These are phyloP conservation scores for Fragaria vesca DNA, from an alignment of 306 rosid species.

Conservation along the genomic window DNA sequence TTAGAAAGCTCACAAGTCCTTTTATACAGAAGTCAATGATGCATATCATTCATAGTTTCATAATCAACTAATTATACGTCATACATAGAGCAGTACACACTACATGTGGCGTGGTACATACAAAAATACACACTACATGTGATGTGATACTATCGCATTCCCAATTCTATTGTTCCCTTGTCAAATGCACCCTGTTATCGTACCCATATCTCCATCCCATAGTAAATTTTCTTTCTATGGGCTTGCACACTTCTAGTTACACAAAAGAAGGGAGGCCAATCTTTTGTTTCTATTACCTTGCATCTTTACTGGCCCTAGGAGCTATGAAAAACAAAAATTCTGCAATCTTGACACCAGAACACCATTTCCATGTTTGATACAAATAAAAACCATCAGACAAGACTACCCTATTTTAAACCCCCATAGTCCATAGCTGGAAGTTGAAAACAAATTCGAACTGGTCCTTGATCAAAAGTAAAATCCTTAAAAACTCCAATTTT, in stretches of 20 bases:
- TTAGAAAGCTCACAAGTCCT: too few relatives aligned
- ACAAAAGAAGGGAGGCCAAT: not conserved
- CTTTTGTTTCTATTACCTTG: not conserved
- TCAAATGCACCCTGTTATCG: not conserved
- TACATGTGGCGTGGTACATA: not conserved
- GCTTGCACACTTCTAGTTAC: not conserved
- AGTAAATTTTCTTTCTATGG: not conserved
- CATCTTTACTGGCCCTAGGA: not conserved
- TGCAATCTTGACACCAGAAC: not conserved
- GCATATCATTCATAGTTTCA: not conserved
- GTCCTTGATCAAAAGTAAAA: not conserved
- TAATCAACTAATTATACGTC: not conserved
- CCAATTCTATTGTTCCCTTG: not conserved
- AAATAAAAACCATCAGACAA: not conserved
- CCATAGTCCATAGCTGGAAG: not conserved
- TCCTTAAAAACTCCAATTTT: not conserved
- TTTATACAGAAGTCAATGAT: not conserved
- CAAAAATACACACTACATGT: not conserved
- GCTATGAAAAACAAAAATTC: not conserved
- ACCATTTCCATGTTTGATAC: not conserved
- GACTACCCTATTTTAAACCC: not conserved
- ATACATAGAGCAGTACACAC: not conserved
- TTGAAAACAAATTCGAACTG: not conserved
- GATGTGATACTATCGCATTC: not conserved
- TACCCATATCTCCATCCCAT: not conserved